Conservation (phyloP, 1,284 basidiomycete genomes). For the Vanrija sp. region DNA sequence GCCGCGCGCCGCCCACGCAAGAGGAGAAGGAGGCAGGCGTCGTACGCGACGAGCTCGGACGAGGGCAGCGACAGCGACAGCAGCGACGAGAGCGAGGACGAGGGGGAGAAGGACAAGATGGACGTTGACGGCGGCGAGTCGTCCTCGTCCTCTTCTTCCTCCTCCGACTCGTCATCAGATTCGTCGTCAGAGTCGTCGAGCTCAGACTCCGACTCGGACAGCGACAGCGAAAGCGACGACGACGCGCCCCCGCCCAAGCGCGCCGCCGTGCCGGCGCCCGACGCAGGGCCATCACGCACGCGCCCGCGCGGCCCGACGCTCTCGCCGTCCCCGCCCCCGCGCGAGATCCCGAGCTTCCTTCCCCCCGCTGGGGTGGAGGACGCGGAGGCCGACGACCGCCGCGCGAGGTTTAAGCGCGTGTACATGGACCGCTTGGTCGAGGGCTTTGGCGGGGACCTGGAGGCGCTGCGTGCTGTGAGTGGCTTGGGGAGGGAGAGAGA, state of each 20-base stretch:
- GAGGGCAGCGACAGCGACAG: constrained; percentile 11
- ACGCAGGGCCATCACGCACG: not conserved
- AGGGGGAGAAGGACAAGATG: constrained; percentile 12
- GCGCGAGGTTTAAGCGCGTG: constrained; percentile 39
- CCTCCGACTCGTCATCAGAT: not conserved
- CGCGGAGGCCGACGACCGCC: constrained; percentile 31
- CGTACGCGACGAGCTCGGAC: constrained; percentile 29
- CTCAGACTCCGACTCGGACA: constrained; percentile 4
- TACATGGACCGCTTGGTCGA: constrained; percentile 49
- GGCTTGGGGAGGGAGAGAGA: not conserved
- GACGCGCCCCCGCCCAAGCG: constrained; percentile 4
- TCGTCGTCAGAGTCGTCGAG: not conserved
- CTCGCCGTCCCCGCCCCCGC: constrained; percentile 20
- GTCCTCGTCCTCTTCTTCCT: constrained; percentile 18
- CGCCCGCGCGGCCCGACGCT: constrained; percentile 15
- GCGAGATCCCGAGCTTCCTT: constrained; percentile 19
- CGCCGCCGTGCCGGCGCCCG: not conserved
- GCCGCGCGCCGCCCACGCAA: constrained; percentile 22
- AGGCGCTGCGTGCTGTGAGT: constrained; percentile 43
- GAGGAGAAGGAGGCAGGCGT: constrained; percentile 35
- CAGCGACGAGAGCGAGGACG: constrained; percentile 25
- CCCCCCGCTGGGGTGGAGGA: constrained; percentile 3
- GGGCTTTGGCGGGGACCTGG: constrained; percentile 46
- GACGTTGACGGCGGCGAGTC: constrained; percentile 25
- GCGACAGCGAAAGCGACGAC: constrained; percentile 2